A percentile compares a stretch with the other conserved stretches of the same genome.
Conservation (phyloP, 257 asterid genomes). For the Petrea volubilis region DNA sequence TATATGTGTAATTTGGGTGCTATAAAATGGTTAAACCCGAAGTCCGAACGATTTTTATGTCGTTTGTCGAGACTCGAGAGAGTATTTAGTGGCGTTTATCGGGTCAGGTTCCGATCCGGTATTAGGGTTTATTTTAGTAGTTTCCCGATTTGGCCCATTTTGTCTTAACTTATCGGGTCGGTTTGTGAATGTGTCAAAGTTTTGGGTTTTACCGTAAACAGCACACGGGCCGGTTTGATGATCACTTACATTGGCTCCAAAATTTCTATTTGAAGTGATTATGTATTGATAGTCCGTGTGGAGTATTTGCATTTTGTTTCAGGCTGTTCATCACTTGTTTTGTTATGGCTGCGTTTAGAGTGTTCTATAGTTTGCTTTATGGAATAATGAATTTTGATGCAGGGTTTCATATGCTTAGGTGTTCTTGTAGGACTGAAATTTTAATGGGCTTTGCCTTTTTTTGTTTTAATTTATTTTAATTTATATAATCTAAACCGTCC, state of each 20-base stretch:
- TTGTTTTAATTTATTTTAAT: neutral
- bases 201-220: slow-evolving; percentile 23
- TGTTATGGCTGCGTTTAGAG: neutral
- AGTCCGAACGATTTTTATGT: slow-evolving; percentile 18
- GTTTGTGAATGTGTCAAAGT: slow-evolving; percentile 6
- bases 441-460: neutral
- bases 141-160: slow-evolving; percentile 33
- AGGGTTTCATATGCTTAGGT: neutral
- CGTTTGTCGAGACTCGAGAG: slow-evolving; percentile 4
- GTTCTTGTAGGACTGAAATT: neutral
- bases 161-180: slow-evolving; percentile 32
- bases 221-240: neutral
- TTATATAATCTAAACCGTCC: neutral
- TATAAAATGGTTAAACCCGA: slow-evolving; percentile 27
- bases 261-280: neutral
- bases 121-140: slow-evolving; percentile 37
- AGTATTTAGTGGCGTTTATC: neutral
- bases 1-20: slow-evolving; percentile 21
- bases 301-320: slow-evolving; percentile 3
- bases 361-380: neutral
- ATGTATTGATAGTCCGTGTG: neutral
- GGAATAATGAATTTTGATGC: neutral
- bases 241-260: slow-evolving; percentile 11
- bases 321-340: slow-evolving; percentile 2
- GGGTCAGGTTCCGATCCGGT: slow-evolving; percentile 39